Conservation (phyloP, 169 alveolate genomes). For the Plasmodium vivax region DNA sequence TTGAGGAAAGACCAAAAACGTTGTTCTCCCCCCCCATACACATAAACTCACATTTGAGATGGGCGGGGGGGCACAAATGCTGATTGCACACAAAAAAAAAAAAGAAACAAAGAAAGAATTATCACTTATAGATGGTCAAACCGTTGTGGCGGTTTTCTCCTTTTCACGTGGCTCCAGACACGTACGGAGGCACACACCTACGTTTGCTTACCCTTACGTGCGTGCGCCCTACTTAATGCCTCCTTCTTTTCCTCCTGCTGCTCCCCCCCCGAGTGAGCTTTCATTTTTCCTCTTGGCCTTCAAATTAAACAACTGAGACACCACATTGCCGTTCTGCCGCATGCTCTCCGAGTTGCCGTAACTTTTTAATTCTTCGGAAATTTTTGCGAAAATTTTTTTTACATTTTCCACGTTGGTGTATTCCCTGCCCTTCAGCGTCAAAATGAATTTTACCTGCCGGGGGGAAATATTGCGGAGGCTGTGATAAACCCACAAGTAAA, state of each 20-base stretch:
- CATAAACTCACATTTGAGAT: background rate
- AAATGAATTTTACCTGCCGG: conserved; percentile 44
- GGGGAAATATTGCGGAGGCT: background rate
- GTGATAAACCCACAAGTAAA: background rate
- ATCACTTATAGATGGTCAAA: background rate
- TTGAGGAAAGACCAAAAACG: background rate
- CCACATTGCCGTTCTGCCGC: conserved; percentile 62
- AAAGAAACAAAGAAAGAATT: background rate
- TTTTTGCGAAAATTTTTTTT: conserved; percentile 46
- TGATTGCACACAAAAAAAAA: background rate
- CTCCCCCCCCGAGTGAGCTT: background rate
- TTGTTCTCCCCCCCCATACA: background rate
- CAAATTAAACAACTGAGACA: conserved; percentile 59
- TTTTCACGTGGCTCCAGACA: background rate
- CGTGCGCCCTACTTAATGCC: background rate
- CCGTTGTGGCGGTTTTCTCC: background rate
- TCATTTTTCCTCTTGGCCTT: conserved; percentile 62
- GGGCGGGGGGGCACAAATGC: background rate
- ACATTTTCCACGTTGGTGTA: conserved; percentile 58
- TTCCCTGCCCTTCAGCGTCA: conserved; percentile 66
- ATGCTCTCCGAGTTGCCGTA: conserved; percentile 53
- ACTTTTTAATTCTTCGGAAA: conserved; percentile 60
- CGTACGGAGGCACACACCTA: background rate
- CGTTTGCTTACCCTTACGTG: background rate
- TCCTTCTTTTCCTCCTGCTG: background rate